Conservation (phyloP, 1,139 yeast species). For the Yamadazyma atlantica region DNA sequence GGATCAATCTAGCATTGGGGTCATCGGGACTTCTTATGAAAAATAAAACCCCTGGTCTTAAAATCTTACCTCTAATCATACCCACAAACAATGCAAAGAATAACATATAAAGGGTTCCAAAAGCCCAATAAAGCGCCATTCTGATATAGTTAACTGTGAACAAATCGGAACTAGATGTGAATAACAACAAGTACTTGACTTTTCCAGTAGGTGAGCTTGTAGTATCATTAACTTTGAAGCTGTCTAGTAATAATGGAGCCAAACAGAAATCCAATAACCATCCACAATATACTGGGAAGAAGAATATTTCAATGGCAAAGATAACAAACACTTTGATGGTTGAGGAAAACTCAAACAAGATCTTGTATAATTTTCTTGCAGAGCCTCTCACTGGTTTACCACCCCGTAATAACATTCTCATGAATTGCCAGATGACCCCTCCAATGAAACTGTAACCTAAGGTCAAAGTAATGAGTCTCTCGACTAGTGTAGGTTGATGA, state of each 20-base stretch:
- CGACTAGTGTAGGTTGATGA: constrained; percentile 23
- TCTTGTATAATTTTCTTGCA: constrained; percentile 48
- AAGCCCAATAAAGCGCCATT: constrained; percentile 55
- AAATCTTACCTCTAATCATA: constrained; percentile 68
- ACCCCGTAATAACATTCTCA: constrained; percentile 35
- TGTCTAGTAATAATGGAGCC: constrained; percentile 48
- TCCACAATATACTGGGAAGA: constrained; percentile 90
- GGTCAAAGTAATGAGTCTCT: constrained; percentile 32
- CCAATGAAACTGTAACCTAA: constrained; percentile 42
- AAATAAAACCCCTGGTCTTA: constrained; percentile 86
- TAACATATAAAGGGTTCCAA: constrained; percentile 87
- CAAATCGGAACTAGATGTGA: constrained; percentile 23
- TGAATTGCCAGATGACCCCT: constrained; percentile 25
- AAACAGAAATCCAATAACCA: constrained; percentile 68
- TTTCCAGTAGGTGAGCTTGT: constrained; percentile 1
- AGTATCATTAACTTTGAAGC: constrained; percentile 14
- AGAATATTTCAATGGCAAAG: constrained; percentile 74
- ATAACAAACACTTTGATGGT: constrained; percentile 74
- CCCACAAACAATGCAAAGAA: constrained; percentile 84
- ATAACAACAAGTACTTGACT: constrained; percentile 17
- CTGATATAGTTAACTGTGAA: constrained; percentile 24
- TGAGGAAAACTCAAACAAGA: constrained; percentile 50
- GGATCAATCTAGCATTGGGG: constrained; percentile 84
- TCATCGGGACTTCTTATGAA: constrained; percentile 95
- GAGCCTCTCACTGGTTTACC: constrained; percentile 48